Evolutionary conservation across 306 rosid genomes (phyloP), one percentile per base, ranked within the genome.

Genomic region (Glycine soja): DNA sequence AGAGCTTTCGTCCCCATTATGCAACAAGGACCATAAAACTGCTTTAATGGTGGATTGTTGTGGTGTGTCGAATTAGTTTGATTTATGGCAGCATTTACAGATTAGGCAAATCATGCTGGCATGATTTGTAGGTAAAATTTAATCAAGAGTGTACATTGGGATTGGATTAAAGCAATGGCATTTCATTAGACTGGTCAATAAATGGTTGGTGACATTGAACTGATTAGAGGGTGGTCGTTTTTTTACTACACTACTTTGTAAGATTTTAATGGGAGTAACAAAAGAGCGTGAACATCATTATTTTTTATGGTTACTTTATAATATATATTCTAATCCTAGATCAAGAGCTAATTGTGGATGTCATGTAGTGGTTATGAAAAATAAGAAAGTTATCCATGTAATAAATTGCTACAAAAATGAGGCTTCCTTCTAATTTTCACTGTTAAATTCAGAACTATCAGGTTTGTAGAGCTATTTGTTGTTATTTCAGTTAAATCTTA

Each of bases 11-110:
- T 32, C 58, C 63, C 32, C 32, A 59, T 58, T 61, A 5, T 59
- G 15, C 58, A 7, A 45, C n/a, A 24, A 24, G 30, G 64, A 46
- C 9, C 51, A 4, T 34, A 2, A n/a, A 76, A 7, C 62, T 42
- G 14, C 56, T 71, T 64, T 53, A 12, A 19, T 13, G 43, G 64
- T 10, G 66, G n/a, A 50, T 66, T 67, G 10, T 70, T 70, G 69
- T 10, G 19, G 43, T 59, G 79, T 51, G 74, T 57, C 63, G 61
- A 52, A 45, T 71, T 71, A 45, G 12, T 77, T 43, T 71, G 69
- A 54, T 67, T 64, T 56, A 12, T 53, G 46, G 76, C 5, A 3
- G 8, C 8, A 72, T 72, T 78, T 14, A 43, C 74, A 53, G 65
- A 4, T 51, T 52, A 10, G 86, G 59, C 13, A 16, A 51, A 48